A percentile compares a stretch with the other conserved stretches of the same genome.
These are phyloP conservation scores for Nymphaea colorata DNA, from an alignment of 164 flowering plant genomes.

Conservation along the genomic window DNA sequence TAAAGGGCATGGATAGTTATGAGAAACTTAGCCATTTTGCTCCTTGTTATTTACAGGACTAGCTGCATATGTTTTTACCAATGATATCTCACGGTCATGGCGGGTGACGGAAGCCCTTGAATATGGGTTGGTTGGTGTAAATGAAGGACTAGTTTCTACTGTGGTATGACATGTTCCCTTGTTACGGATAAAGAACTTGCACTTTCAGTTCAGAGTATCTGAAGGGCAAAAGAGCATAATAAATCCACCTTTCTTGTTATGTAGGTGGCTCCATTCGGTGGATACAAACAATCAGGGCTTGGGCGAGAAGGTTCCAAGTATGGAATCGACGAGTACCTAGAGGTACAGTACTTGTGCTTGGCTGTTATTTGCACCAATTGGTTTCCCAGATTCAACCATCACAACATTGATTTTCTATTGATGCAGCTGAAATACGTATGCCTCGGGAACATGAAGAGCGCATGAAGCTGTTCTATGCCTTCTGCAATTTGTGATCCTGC, in stretches of 20 bases:
- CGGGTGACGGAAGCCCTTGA: slow-evolving; percentile 95
- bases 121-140: slow-evolving; percentile 90
- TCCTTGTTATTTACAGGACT: slow-evolving; percentile 36
- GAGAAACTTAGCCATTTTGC: too few relatives aligned
- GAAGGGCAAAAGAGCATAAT: too few relatives aligned
- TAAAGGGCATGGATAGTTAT: too few relatives aligned
- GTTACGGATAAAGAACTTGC: neutral
- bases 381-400: neutral
- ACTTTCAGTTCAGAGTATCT: neutral
- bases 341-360: slow-evolving; percentile 32
- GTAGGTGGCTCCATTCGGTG: slow-evolving; percentile 99
- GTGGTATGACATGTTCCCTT: slow-evolving; percentile 37
- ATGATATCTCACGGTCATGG: slow-evolving; percentile 75
- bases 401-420: slow-evolving; percentile 2
- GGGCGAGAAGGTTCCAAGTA: slow-evolving; percentile 97
- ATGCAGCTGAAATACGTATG: slow-evolving; percentile 67
- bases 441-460: slow-evolving; percentile 52
- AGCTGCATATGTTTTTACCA: slow-evolving; percentile 84
- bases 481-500: too few relatives aligned
- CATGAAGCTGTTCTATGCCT: slow-evolving; percentile 3
- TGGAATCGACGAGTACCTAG: slow-evolving; percentile 87
- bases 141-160: slow-evolving; percentile 93
- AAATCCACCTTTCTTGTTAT: neutral
- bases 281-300: slow-evolving; percentile 91
- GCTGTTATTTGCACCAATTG: too few relatives aligned